These are phyloP conservation scores for Mycosarcoma mackinlayi DNA, from an alignment of 1,284 basidiomycete species.

Conservation along the genomic window DNA sequence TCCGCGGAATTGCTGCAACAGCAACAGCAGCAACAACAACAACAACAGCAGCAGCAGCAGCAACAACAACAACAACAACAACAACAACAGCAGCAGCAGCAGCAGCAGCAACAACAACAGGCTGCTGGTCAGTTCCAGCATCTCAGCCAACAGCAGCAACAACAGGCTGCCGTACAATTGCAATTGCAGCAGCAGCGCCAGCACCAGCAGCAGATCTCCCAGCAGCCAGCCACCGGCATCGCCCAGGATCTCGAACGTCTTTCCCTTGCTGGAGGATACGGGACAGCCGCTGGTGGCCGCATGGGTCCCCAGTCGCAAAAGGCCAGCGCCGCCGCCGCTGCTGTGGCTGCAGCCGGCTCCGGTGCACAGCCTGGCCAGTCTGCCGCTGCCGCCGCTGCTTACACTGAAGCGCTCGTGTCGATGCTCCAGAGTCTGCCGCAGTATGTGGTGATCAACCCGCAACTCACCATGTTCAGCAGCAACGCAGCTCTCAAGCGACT, in stretches of 20 bases:
- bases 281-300: conserved; percentile 34
- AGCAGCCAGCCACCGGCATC: conserved; percentile 48
- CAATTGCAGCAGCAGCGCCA: conserved; percentile 46
- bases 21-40: conserved; percentile 49
- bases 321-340: conserved; percentile 42
- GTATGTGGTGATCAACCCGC: conserved; percentile 80
- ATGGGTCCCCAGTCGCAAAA: conserved; percentile 43
- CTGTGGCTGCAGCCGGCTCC: conserved; percentile 45
- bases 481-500: conserved; percentile 90
- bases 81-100: conserved; percentile 45
- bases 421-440: conserved; percentile 81
- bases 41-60: conserved; percentile 43
- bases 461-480: conserved; percentile 75
- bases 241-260: conserved; percentile 58
- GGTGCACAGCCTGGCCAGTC: conserved; percentile 46
- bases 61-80: no score
- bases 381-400: conserved; percentile 64
- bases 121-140: conserved; percentile 39
- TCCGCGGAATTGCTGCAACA: conserved; percentile 43
- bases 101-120: no score
- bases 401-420: conserved; percentile 73
- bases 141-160: conserved; percentile 53
- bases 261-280: conserved; percentile 43
- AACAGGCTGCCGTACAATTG: conserved; percentile 40
- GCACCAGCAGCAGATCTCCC: conserved; percentile 49